phyloP scores from a whole-genome alignment of 2,329 filamentous ascomycete species.

The Aphanoascus verrucosus region DNA sequence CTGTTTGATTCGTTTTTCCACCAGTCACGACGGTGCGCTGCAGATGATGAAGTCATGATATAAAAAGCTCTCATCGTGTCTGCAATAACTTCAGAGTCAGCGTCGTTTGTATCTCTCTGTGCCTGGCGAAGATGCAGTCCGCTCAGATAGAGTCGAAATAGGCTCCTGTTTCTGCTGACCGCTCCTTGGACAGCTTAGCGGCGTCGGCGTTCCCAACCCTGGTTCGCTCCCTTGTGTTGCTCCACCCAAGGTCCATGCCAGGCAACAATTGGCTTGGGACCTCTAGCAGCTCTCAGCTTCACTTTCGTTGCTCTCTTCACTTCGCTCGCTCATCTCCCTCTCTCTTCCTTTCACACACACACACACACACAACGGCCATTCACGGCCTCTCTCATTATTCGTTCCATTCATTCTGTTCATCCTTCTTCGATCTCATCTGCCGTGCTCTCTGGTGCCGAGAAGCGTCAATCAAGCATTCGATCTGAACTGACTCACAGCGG shows the following conservation, averaged over 20 bases:
- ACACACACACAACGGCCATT: neutral
- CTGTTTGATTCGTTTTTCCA: conserved; percentile 10
- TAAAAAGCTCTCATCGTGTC: neutral
- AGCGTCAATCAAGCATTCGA: neutral
- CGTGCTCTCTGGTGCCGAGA: conserved; percentile 5
- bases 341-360: neutral
- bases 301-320: conserved; percentile 1
- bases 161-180: neutral
- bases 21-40: conserved; percentile 1
- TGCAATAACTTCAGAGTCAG: no score
- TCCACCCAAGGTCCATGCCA: neutral
- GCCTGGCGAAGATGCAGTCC: no score
- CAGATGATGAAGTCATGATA: neutral
- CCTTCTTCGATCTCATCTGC: conserved; percentile 2
- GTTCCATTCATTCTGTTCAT: neutral
- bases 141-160: no score
- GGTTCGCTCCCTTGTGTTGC: neutral
- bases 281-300: neutral
- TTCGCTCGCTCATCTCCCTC: neutral
- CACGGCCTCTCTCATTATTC: neutral
- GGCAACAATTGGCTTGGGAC: conserved; percentile 11
- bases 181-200: neutral
- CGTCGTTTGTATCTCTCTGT: no score
- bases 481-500: conserved; percentile 3
- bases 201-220: neutral